Base-by-base conservation (phyloP, 345 rosid species). In the Cardamine resedifolia region DNA sequence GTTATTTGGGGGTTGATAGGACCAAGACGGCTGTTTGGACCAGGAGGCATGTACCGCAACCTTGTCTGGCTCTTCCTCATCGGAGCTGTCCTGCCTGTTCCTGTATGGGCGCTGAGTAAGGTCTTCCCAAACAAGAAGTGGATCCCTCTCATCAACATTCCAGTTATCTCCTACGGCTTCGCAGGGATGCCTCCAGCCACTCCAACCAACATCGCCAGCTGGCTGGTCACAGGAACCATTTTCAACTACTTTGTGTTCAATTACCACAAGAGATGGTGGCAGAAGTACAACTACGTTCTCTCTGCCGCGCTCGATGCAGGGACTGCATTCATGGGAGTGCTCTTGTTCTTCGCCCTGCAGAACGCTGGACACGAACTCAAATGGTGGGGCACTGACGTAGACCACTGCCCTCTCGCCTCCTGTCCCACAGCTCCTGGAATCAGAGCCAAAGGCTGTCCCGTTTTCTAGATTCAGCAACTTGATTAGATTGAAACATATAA, bases 151-250 rank as follows among this genome's bases (percentile, higher is more conserved):
- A 90, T 96, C 66, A 92, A 96, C 88, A 86, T 92, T 15, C 99
- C 99, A 0, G 99, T 95, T 66, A 90, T 92, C 81, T 87, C 98
- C 6, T 92, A 92, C 10, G 99, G 99, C 0, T 95, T 95, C 50
- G 99, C 99, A 0, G 99, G 99, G 77, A 88, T 95, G 98, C 99
- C 99, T 48, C 99, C 99, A 0, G 99, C 99, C 11, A 96, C 99
- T 65, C 99, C 99, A 18, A 92, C 99, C 26, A 96, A 96, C 82
- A 96, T 96, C 1, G 98, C 98, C 0, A 96, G 98, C 82, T 96
- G 99, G 98, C 89, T 96, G 10, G 33, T 83, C 69, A 92, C 99
- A 0, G 99, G 98, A 68, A 85, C 79, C 68, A 84, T 96, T 80
- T 96, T 96, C 86, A 96, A 96, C 88, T 92, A 82, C 80, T 92